Evolutionary conservation across 169 alveolate genomes (phyloP), one percentile per base, ranked within the genome.

Genomic region (Neospora caninum): DNA sequence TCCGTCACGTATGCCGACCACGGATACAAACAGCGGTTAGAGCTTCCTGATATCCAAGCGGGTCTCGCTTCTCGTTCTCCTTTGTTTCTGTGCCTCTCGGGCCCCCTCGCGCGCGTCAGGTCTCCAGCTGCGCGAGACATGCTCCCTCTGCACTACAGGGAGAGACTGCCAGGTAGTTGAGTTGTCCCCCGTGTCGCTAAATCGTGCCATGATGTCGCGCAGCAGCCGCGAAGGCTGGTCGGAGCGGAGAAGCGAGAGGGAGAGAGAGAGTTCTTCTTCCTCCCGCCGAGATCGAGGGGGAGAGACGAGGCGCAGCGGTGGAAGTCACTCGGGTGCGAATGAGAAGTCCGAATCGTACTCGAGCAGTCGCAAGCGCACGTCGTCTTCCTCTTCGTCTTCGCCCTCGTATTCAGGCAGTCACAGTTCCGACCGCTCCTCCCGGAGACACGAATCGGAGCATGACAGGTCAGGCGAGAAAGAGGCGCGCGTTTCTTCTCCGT

Each of bases 201-300:
- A 49, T 4, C 22, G 73, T 27, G 73, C 16, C 4, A 64, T 64
- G 73, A 22, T 27, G 73, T 64, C 73, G 4, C 73, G 73, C 73
- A 64, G 31, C 73, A 64, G 73, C 73, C 73, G 73, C 73, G 73
- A 64, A 16, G 73, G 73, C 25, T 64, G 73, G 73, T 64, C 73
- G 31, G 73, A 27, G 34, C 34, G n/a, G 16, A 4, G 73, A 22
- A 64, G 73, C 4, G 20, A 22, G 4, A 7, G 73, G 20, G 73
- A 64, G 73, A 64, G 73, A 64, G 73, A 64, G 20, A 64, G 73
- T 29, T 64, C 73, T 27, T 64, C 73, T 27, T 64, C 73, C 31
- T 64, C 73, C 31, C 73, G 73, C 73, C 73, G 73, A 9, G n/a
- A 16, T 27, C 73, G 73, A 64, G 34, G 73, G n/a, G 73, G 73